Conservation (phyloP, 2,329 filamentous ascomycete species). For the Claviceps sp. region DNA sequence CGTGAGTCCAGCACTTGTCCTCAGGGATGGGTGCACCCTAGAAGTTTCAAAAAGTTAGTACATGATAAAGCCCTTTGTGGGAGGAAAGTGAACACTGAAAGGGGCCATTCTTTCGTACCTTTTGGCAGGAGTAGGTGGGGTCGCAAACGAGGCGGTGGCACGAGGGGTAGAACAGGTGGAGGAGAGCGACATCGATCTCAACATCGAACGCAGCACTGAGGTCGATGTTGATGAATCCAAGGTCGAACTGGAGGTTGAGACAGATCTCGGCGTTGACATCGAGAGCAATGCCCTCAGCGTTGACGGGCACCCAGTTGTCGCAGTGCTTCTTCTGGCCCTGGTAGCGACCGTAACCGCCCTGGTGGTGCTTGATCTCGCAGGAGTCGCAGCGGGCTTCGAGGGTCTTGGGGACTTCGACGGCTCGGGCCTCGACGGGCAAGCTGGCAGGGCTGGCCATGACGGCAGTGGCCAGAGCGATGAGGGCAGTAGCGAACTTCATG, state of each 20-base stretch:
- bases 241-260: background rate
- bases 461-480: slow-evolving; percentile 1
- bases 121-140: background rate
- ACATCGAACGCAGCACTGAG: background rate
- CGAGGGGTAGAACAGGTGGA: background rate
- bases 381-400: background rate
- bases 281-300: background rate
- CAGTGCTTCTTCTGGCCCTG: background rate
- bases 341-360: background rate
- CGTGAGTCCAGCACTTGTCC: slow-evolving; percentile 2
- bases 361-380: background rate
- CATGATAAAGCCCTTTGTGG: too few relatives aligned
- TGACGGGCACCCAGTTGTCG: slow-evolving; percentile 1
- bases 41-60: background rate
- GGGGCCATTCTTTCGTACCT: background rate
- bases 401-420: too few relatives aligned
- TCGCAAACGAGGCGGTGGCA: background rate
- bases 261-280: background rate
- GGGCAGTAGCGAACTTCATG: slow-evolving; percentile 3
- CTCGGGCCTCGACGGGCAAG: background rate
- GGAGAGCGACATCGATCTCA: background rate
- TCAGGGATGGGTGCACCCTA: background rate
- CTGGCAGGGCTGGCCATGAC: slow-evolving; percentile 1
- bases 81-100: too few relatives aligned
- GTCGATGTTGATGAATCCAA: background rate